phyloP scores from a whole-genome alignment of 1,284 basidiomycete genomes.

The Boletus smithii region DNA sequence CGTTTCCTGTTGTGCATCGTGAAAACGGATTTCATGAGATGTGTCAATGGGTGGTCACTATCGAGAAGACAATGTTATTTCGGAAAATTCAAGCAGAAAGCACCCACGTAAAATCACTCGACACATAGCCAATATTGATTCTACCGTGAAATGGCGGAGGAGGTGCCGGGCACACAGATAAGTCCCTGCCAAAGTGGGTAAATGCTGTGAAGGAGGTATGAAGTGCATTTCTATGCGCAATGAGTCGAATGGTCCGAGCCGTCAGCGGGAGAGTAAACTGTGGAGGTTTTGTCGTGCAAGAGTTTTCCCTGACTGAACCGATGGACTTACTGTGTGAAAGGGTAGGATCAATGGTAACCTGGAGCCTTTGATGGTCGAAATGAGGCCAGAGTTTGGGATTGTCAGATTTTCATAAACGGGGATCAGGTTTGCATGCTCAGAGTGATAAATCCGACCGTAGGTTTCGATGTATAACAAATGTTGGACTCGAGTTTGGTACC shows the following conservation, averaged over 20 bases:
- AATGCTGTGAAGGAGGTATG: conserved; percentile 50
- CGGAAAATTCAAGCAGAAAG: not conserved
- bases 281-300: conserved; percentile 2
- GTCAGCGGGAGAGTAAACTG: conserved; percentile 56
- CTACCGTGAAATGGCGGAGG: conserved; percentile 43
- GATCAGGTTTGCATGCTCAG: conserved; percentile 15
- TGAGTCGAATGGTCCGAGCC: conserved; percentile 49
- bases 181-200: conserved; percentile 34
- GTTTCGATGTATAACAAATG: conserved; percentile 48
- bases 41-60: conserved; percentile 60
- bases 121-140: conserved; percentile 58
- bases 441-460: conserved; percentile 34
- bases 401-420: conserved; percentile 16
- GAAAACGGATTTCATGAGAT: conserved; percentile 63
- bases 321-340: conserved; percentile 48
- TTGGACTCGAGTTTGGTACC: conserved; percentile 48
- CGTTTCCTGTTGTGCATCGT: conserved; percentile 45
- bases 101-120: conserved; percentile 52
- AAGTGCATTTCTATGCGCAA: conserved; percentile 57
- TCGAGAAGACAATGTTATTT: not conserved
- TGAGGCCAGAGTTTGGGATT: conserved; percentile 33
- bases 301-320: not conserved
- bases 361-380: conserved; percentile 37
- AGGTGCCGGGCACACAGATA: conserved; percentile 39
- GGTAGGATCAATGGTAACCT: conserved; percentile 54